Percentiles rank a stretch among this genome's conserved stretches.
phyloP scores from a whole-genome alignment of 73 alveolate species.

The Paramecium biaurelia region DNA sequence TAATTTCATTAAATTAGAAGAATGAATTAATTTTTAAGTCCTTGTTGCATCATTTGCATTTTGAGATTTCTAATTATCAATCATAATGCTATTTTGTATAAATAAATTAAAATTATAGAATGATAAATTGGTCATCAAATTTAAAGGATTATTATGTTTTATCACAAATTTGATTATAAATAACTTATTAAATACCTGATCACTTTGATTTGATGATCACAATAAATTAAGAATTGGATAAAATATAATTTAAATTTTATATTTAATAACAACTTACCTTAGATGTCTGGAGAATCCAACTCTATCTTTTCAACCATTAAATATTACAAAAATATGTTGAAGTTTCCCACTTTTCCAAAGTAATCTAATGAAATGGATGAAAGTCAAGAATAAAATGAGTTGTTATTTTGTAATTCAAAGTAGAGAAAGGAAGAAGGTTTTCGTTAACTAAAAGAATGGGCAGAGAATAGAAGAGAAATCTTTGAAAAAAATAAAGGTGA shows the following conservation, averaged over 20 bases:
- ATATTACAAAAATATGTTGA: not conserved
- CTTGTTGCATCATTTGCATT: too few relatives aligned
- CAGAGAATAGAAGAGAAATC: not conserved
- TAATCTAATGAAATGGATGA: not conserved
- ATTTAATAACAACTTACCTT: not conserved
- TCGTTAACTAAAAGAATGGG: not conserved
- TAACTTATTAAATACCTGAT: too few relatives aligned
- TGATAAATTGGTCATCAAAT: too few relatives aligned
- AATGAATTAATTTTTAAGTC: too few relatives aligned
- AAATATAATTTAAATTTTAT: not conserved
- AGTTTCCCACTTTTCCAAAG: not conserved
- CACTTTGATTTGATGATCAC: too few relatives aligned
- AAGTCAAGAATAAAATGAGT: not conserved
- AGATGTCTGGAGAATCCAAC: not conserved
- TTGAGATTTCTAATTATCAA: too few relatives aligned
- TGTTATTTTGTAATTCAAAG: conserved; percentile 8
- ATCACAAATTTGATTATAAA: too few relatives aligned
- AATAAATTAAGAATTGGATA: too few relatives aligned
- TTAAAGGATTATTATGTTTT: too few relatives aligned
- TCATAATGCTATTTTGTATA: too few relatives aligned
- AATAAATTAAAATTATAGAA: too few relatives aligned
- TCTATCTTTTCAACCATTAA: not conserved
- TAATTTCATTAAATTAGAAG: too few relatives aligned
- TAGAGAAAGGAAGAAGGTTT: not conserved
- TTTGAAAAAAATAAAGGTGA: not conserved